These are phyloP conservation scores for Geum urbanum DNA, from an alignment of 306 rosid genomes.

Conservation along the genomic window DNA sequence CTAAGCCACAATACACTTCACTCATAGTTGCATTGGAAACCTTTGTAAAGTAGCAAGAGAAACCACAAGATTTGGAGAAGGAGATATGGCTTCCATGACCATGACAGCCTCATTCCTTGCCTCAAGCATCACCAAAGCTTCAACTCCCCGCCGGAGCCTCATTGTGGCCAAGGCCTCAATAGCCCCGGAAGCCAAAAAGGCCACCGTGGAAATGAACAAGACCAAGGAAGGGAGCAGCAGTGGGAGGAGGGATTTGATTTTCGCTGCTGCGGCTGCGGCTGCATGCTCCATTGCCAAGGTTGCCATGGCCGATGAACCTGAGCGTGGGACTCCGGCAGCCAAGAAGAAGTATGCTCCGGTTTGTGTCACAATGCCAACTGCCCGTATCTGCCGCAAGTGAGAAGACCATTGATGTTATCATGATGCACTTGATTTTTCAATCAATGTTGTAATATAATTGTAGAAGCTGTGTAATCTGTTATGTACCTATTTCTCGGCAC, in stretches of 20 bases:
- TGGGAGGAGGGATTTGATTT: slow-evolving; percentile 56
- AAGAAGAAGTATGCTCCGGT: slow-evolving; percentile 51
- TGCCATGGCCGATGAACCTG: slow-evolving; percentile 56
- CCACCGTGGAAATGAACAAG: slow-evolving; percentile 25
- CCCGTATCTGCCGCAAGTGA: slow-evolving; percentile 59
- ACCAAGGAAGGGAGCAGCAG: slow-evolving; percentile 32
- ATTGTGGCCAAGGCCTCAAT: slow-evolving; percentile 41
- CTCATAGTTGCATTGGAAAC: neutral
- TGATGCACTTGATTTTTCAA: neutral
- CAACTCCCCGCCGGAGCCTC: slow-evolving; percentile 25
- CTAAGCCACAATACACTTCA: neutral
- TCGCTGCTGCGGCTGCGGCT: slow-evolving; percentile 41
- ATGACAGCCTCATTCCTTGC: slow-evolving; percentile 46
- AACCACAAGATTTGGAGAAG: neutral
- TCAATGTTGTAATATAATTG: slow-evolving; percentile 20
- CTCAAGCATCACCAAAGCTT: slow-evolving; percentile 25
- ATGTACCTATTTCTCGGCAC: neutral
- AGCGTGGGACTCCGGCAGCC: slow-evolving; percentile 42
- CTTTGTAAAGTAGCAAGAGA: neutral
- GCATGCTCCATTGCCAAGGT: slow-evolving; percentile 44
- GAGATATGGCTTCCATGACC: slow-evolving; percentile 52
- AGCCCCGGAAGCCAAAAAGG: slow-evolving; percentile 22
- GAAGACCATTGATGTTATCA: neutral
- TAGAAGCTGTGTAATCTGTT: slow-evolving; percentile 20
- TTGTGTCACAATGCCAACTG: slow-evolving; percentile 65